These are phyloP conservation scores for Furcasterigmium furcatum DNA, from an alignment of 2,329 filamentous ascomycete species.

Conservation along the genomic window DNA sequence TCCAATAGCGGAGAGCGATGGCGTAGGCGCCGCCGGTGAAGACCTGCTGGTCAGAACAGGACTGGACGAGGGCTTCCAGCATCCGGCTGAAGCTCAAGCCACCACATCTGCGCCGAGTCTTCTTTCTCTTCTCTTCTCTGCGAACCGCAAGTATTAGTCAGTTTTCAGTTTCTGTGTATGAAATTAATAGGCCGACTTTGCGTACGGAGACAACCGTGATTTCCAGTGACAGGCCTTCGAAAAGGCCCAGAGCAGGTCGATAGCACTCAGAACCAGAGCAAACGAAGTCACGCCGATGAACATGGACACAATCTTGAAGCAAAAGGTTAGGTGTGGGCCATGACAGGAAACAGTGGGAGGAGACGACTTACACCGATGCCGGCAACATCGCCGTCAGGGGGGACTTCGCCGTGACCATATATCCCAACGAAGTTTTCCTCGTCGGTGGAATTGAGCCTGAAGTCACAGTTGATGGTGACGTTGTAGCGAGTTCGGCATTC, in stretches of 20 bases:
- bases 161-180: not conserved
- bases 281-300: not conserved
- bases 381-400: not conserved
- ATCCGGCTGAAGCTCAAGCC: conserved; percentile 5
- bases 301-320: not conserved
- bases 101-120: not conserved
- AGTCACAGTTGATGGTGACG: not conserved
- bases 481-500: not conserved
- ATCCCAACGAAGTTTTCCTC: not conserved
- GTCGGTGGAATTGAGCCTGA: not conserved
- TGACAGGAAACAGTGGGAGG: not conserved
- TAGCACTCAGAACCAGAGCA: not conserved
- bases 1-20: conserved; percentile 26
- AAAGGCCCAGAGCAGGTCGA: not conserved
- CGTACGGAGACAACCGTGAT: too few species aligned
- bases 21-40: conserved; percentile 32
- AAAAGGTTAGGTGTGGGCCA: not conserved
- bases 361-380: not conserved
- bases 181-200: too few species aligned
- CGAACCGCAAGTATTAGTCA: not conserved
- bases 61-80: conserved; percentile 24
- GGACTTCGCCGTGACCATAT: not conserved
- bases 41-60: conserved; percentile 31
- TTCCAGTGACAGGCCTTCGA: not conserved
- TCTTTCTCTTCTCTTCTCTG: not conserved